Evolutionary conservation across 805 yeast species (phyloP).

Genomic region (Candida corydali): DNA sequence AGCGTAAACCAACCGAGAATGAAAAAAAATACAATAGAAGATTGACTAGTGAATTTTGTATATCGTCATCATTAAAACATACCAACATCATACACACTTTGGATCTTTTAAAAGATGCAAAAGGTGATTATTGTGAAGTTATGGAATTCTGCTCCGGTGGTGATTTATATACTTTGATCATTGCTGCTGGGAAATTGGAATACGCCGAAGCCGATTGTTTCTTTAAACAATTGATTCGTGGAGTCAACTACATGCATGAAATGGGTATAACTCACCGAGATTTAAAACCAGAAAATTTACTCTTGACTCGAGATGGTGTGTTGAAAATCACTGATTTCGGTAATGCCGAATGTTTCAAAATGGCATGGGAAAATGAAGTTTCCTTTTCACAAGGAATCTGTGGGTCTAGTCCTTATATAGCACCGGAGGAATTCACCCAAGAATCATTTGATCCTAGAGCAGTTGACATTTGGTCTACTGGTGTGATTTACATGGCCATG

Average conservation of each 20-base stretch:
- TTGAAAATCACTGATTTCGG: constrained; percentile 82
- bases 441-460: constrained; percentile 75
- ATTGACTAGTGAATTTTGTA: constrained; percentile 78
- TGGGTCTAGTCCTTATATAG: constrained; percentile 87
- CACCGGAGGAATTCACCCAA: constrained; percentile 75
- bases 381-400: constrained; percentile 72
- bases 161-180: constrained; percentile 68
- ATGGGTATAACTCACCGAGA: constrained; percentile 94
- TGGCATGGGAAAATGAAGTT: constrained; percentile 78
- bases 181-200: constrained; percentile 74
- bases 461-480: constrained; percentile 95
- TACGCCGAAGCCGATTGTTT: constrained; percentile 62
- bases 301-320: constrained; percentile 94
- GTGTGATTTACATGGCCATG: constrained; percentile 91
- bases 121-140: constrained; percentile 79
- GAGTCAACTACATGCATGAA: constrained; percentile 89
- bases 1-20: constrained; percentile 54
- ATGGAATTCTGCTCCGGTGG: constrained; percentile 86
- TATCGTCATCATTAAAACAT: constrained; percentile 74
- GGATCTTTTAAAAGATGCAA: constrained; percentile 75
- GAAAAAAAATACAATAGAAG: constrained; percentile 67
- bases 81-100: constrained; percentile 71
- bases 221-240: constrained; percentile 87
- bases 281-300: constrained; percentile 91
- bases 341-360: constrained; percentile 35